Base-by-base conservation (phyloP, 2,329 filamentous ascomycete genomes). In the Ceratocystiopsis brevicomis region DNA sequence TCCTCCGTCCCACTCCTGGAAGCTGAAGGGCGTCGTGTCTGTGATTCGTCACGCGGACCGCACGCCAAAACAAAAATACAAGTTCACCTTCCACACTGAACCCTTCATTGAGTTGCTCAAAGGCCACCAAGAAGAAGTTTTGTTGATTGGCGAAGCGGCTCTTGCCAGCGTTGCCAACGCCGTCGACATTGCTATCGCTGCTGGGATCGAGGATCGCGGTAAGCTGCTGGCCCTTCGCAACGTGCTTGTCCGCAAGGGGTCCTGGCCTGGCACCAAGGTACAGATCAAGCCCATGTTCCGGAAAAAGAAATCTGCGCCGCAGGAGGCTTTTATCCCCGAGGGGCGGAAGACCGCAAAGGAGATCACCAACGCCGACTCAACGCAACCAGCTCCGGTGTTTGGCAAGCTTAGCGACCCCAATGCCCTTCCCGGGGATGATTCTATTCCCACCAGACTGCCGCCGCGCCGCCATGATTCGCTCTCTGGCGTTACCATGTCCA, bases 281-380 rank as follows among this genome's bases (percentile, higher is more conserved):
- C 90, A 98, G 60, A 96, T 98, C 58, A 98, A 98, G 60, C 90
- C 90, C 11, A 94, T 98, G 86, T 98, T 98, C 60, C 78, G 87
- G 42, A 94, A 88, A 63, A 78, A 85, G 54, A 84, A 77, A 54
- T 72, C 76, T 3, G 73, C 76, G 3, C 73, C 81, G 41, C 73
- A 49, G 13, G 49, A 78, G 49, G 57, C 32, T 2, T 17, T 17
- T 2, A 47, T 64, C 46, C 41, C 56, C 3, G 46, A 56, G 2
- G 25, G 10, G 25, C 25, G 25, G 6, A 30, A 8, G 6, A 11
- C 25, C 25, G 25, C 25, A 30, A 56, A 61, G 4, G 56, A 61
- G 13, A 64, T 65, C 46, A 55, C 53, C 32, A 47, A 53, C 19
- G 51, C 53, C 10, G 33, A 34, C 4, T 11, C 25, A 6, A 11